These are phyloP conservation scores for Micromonas pusilla DNA, from an alignment of 139 green algal species.

Conservation along the genomic window DNA sequence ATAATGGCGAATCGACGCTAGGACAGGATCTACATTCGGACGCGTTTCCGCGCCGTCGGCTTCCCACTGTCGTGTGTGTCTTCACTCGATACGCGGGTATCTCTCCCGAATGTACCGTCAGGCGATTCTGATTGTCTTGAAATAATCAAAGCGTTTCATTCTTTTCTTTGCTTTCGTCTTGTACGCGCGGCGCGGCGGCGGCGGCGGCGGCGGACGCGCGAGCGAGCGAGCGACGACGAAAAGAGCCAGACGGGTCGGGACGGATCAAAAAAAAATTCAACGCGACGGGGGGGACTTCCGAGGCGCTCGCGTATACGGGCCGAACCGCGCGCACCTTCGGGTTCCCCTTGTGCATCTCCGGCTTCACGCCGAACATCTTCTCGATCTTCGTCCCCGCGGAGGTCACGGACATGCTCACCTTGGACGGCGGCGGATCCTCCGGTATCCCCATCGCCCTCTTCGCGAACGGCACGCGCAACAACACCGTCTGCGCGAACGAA, in stretches of 20 bases:
- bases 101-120: neutral
- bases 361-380: neutral
- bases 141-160: neutral
- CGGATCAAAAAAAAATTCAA: neutral
- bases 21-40: neutral
- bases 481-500: conserved; percentile 36
- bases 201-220: neutral
- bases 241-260: neutral
- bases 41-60: neutral
- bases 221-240: neutral
- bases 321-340: neutral
- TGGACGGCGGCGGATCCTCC: neutral
- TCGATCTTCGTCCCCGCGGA: neutral
- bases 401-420: neutral
- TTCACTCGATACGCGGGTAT: neutral
- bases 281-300: too few relatives aligned
- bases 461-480: neutral
- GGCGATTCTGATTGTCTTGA: neutral
- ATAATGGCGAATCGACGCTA: neutral
- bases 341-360: neutral
- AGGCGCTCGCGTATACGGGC: too few relatives aligned
- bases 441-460: neutral
- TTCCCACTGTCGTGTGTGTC: neutral
- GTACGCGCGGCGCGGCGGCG: neutral
- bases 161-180: neutral